Conservation (phyloP, 306 rosid species). For the Ammopiptanthus mongolicus region DNA sequence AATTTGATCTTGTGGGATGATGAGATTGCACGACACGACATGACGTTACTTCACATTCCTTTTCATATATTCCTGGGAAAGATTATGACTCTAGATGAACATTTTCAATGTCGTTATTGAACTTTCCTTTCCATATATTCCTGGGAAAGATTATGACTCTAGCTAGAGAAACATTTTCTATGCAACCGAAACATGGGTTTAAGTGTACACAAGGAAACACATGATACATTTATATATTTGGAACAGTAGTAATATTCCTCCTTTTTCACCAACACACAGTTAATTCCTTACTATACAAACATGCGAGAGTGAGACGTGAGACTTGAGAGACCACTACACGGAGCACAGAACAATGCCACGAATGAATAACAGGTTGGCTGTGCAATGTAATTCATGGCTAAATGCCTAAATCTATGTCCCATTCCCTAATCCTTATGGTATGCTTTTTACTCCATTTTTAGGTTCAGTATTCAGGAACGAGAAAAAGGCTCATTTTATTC, state of each 20-base stretch:
- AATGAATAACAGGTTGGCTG: too few species aligned
- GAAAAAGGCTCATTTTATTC: too few species aligned
- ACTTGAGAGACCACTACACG: too few species aligned
- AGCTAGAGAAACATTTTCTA: not conserved
- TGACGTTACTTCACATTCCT: conserved; percentile 1
- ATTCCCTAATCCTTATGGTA: too few species aligned
- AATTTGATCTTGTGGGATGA: conserved; percentile 8
- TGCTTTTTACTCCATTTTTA: too few species aligned
- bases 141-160: conserved; percentile 19
- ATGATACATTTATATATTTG: not conserved
- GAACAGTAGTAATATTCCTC: conserved; percentile 12
- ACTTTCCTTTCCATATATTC: conserved; percentile 31
- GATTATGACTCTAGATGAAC: conserved; percentile 4
- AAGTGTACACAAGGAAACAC: not conserved
- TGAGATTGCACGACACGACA: conserved; percentile 28
- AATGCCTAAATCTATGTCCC: too few species aligned
- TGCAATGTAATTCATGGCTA: too few species aligned
- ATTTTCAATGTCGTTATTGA: not conserved
- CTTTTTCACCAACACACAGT: conserved; percentile 9
- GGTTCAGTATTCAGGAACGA: too few species aligned
- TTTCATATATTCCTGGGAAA: too few species aligned
- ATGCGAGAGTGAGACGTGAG: too few species aligned
- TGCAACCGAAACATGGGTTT: not conserved
- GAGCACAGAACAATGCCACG: too few species aligned
- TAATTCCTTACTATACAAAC: conserved; percentile 19